phyloP scores from a whole-genome alignment of 192 early-diverging fungal genomes.

The Phlyctochytrium planicorne region DNA sequence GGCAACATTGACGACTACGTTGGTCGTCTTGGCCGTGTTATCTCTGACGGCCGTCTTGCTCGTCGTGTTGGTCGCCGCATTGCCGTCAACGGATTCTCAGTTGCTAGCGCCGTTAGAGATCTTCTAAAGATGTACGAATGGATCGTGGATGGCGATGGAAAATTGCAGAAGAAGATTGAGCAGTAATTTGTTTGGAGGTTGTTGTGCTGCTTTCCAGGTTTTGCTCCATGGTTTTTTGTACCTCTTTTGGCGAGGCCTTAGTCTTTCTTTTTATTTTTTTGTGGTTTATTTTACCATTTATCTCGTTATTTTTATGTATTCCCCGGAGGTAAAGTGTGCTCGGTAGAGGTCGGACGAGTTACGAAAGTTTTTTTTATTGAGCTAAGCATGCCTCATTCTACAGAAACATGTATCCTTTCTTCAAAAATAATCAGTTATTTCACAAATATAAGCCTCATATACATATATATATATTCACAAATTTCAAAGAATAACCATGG shows the following conservation, averaged over 20 bases:
- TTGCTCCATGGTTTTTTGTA: not conserved
- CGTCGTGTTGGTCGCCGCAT: conserved; percentile 26
- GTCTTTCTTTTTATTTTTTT: too few relatives aligned
- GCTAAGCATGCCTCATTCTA: too few relatives aligned
- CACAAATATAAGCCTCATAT: too few relatives aligned
- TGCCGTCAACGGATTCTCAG: conserved; percentile 34
- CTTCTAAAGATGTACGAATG: conserved; percentile 35
- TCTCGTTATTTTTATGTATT: too few relatives aligned
- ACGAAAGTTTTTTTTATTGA: too few relatives aligned
- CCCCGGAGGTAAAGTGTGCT: too few relatives aligned
- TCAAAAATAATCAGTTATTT: too few relatives aligned
- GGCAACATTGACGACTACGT: conserved; percentile 43
- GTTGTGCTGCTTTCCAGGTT: not conserved
- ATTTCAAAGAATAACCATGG: not conserved
- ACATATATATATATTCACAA: too few relatives aligned
- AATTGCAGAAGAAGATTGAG: conserved; percentile 9
- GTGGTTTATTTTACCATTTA: too few relatives aligned
- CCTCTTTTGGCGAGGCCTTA: too few relatives aligned
- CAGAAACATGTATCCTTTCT: too few relatives aligned
- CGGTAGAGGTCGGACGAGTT: too few relatives aligned
- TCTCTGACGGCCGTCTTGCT: conserved; percentile 16
- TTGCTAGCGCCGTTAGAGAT: conserved; percentile 37
- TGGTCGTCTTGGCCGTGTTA: conserved; percentile 18
- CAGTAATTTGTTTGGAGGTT: not conserved
- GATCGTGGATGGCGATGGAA: conserved; percentile 25